phyloP scores from a whole-genome alignment of 345 rosid species.

The Syzygium aqueum region DNA sequence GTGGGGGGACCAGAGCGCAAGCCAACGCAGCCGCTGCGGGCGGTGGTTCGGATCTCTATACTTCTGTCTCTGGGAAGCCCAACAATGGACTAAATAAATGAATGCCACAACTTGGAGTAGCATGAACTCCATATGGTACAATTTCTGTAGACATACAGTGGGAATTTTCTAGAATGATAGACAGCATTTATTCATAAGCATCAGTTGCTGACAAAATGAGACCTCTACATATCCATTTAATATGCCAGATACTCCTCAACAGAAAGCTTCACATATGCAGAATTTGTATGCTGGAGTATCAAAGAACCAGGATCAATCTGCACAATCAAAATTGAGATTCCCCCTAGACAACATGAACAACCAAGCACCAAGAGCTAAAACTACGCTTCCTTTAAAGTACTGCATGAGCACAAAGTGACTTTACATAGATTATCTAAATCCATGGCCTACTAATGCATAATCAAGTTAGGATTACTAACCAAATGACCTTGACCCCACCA shows the following conservation, averaged over 20 bases:
- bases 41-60: not conserved
- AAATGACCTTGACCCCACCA: not conserved
- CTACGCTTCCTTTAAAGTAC: not conserved
- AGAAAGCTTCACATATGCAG: not conserved
- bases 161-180: not conserved
- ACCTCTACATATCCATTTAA: not conserved
- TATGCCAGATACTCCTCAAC: not conserved
- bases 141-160: not conserved
- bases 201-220: not conserved
- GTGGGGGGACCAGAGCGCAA: too few species aligned
- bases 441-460: not conserved
- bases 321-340: not conserved
- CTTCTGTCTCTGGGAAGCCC: not conserved
- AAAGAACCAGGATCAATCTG: not conserved
- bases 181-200: not conserved
- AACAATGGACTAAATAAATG: not conserved
- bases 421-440: not conserved
- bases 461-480: not conserved
- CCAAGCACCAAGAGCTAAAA: not conserved
- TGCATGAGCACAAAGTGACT: not conserved
- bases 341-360: not conserved
- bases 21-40: too few species aligned
- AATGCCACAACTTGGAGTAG: not conserved
- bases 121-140: not conserved
- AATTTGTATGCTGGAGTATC: not conserved